Evolutionary conservation across 73 alveolate species (phyloP).

Genomic region (Paraurostyla sp.): DNA sequence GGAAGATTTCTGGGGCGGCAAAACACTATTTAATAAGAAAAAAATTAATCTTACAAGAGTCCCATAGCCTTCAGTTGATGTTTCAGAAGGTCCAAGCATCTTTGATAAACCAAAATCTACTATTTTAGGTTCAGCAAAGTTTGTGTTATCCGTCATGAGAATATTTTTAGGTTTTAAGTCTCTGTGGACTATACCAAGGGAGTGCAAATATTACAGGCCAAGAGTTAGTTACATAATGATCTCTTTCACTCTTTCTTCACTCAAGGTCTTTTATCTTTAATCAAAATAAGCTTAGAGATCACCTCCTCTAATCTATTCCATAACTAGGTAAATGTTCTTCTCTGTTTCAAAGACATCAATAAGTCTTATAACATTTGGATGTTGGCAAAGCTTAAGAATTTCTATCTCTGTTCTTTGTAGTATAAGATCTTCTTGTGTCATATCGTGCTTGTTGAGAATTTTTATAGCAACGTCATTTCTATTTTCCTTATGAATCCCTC

Average conservation of each 20-base stretch:
- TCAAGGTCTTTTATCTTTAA: constrained; percentile 65
- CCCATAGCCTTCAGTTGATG: constrained; percentile 80
- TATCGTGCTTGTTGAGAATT: constrained; percentile 78
- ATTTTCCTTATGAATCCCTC: constrained; percentile 67
- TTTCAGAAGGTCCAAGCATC: constrained; percentile 84
- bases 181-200: constrained; percentile 91
- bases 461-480: constrained; percentile 85
- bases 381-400: constrained; percentile 72
- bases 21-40: constrained; percentile 30
- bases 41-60: constrained; percentile 42
- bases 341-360: constrained; percentile 86
- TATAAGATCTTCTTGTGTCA: constrained; percentile 81
- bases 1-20: constrained; percentile 85
- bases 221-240: constrained; percentile 76
- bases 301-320: constrained; percentile 86
- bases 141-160: constrained; percentile 80
- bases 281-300: constrained; percentile 78
- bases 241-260: constrained; percentile 76
- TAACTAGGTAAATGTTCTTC: constrained; percentile 73
- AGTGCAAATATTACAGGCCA: constrained; percentile 87
- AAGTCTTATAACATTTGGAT: constrained; percentile 81
- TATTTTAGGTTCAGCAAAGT: constrained; percentile 82
- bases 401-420: constrained; percentile 76
- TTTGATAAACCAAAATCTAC: constrained; percentile 93
- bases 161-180: constrained; percentile 96